Evolutionary conservation across 495 filamentous ascomycete genomes (phyloP), one percentile per base, ranked within the genome.

Genomic region (Geopyxis carbonaria): DNA sequence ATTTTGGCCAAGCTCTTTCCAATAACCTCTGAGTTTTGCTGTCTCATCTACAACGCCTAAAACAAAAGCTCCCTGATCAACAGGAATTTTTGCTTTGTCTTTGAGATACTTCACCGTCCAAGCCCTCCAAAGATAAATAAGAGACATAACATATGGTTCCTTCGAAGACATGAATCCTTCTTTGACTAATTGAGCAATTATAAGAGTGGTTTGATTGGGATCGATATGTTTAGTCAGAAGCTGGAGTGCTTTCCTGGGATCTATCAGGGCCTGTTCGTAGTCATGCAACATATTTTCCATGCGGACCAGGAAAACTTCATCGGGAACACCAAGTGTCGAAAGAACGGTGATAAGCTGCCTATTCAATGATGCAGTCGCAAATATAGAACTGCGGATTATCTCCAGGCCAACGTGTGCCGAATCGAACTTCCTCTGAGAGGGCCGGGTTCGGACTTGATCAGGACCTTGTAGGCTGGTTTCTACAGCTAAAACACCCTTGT

Each of bases 31-130:
- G 10, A 99, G 57, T 0, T 68, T 76, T 1, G 60, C 67, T 1
- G 77, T 84, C 58, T 99, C 91, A 45, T 95, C 89, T 22, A 80
- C 70, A 38, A 80, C 81, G 10, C 89, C 89, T n/a, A 95, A 66
- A 0, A 95, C 61, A 48, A 85, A 87, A 15, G 89, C 86, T 0
- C 87, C 81, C 34, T 82, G 52, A 1, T 85, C 74, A 22, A 99
- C 70, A 1, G 70, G 60, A 39, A 99, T 83, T 38, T 72, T 77
- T 0, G 91, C 86, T 49, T 94, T 93, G 49, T 99, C 89, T 47
- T 92, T 93, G 9, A 99, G 67, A 21, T 73, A 62, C 42, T 85
- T 86, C 43, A 85, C 66, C 3, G 78, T 78, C 82, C 82, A 91
- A 4, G 77, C 66, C 46, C 73, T 67, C 83, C 83, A 92, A 1